These are phyloP conservation scores for Kockovaella imperatae DNA, from an alignment of 768 basidiomycete genomes.

Conservation along the genomic window DNA sequence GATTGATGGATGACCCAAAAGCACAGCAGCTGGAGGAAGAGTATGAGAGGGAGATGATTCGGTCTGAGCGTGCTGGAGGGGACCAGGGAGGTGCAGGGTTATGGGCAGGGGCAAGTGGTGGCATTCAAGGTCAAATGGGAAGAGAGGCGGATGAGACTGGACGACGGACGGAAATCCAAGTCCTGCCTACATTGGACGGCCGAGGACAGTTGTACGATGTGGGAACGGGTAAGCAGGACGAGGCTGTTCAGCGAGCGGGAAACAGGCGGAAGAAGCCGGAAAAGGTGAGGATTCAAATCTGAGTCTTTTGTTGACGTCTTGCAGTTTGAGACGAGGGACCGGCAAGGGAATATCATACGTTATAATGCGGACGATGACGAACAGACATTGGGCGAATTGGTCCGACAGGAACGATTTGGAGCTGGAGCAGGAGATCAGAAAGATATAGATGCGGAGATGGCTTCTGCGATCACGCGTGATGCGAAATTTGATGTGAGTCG, in stretches of 20 bases:
- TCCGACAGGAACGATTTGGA: conserved; percentile 83
- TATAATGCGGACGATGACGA: conserved; percentile 86
- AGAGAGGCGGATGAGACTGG: conserved; percentile 33
- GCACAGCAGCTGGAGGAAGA: conserved; percentile 71
- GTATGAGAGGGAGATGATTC: conserved; percentile 60
- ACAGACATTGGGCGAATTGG: conserved; percentile 77
- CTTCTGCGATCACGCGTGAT: conserved; percentile 77
- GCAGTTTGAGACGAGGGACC: conserved; percentile 83
- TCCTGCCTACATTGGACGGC: conserved; percentile 81
- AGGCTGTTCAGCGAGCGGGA: conserved; percentile 51
- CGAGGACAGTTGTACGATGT: conserved; percentile 82
- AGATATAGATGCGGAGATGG: conserved; percentile 81
- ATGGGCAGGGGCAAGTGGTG: conserved; percentile 46
- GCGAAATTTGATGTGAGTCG: conserved; percentile 68
- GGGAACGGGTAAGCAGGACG: conserved; percentile 55
- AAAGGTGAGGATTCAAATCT: conserved; percentile 49
- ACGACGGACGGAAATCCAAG: conserved; percentile 62
- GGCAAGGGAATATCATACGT: conserved; percentile 80
- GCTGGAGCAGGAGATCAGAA: conserved; percentile 88
- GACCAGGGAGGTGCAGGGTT: conserved; percentile 38
- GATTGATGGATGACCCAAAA: conserved; percentile 70
- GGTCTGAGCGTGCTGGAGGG: conserved; percentile 46
- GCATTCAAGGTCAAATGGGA: conserved; percentile 34
- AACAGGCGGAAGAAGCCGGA: conserved; percentile 70
- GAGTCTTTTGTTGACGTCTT: background rate